Conservation (phyloP, 345 rosid genomes). For the Hibiscus tridactylites region DNA sequence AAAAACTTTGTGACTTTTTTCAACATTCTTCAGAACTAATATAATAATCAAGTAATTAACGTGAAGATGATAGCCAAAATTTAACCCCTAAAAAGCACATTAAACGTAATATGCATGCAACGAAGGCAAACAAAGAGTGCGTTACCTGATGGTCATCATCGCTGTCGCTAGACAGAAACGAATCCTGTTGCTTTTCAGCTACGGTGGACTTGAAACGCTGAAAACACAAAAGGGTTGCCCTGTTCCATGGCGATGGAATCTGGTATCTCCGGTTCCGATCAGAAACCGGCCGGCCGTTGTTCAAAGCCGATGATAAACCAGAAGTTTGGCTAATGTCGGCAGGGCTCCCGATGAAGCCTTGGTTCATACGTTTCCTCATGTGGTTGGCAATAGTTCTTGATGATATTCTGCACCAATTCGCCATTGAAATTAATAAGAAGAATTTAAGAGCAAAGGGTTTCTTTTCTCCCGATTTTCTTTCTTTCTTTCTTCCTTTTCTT, state of each 20-base stretch:
- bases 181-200: neutral
- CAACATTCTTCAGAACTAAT: too few relatives aligned
- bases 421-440: neutral
- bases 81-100: neutral
- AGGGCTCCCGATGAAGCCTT: neutral
- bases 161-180: neutral
- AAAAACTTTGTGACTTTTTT: too few relatives aligned
- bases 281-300: neutral
- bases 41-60: too few relatives aligned
- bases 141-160: conserved; percentile 3
- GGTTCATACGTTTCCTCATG: neutral
- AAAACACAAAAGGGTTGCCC: neutral
- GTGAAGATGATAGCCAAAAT: neutral
- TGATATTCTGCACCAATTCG: conserved; percentile 1
- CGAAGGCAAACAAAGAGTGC: neutral
- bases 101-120: neutral
- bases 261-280: neutral
- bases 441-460: neutral
- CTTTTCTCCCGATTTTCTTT: neutral
- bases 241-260: neutral
- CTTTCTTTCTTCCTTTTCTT: too few relatives aligned
- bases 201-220: conserved; percentile 6
- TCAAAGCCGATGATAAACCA: neutral
- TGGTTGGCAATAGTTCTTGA: neutral
- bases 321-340: neutral